phyloP scores from a whole-genome alignment of 2,329 filamentous ascomycete genomes.

The Penicillium sp. region DNA sequence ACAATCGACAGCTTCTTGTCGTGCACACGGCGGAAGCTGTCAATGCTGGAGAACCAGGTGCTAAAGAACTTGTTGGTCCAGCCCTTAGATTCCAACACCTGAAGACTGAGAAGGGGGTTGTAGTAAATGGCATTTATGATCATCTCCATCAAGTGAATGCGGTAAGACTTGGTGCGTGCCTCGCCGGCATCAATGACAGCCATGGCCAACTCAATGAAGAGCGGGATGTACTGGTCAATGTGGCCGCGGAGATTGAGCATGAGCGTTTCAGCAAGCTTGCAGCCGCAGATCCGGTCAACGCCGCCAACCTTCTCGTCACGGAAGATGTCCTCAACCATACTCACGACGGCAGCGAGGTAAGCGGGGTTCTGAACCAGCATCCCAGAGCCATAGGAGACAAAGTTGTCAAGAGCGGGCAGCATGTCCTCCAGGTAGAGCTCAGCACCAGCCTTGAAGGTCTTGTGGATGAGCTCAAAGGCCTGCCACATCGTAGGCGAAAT shows the following conservation, averaged over 20 bases:
- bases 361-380: slow-evolving; percentile 75
- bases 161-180: slow-evolving; percentile 84
- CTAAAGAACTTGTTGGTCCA: slow-evolving; percentile 99
- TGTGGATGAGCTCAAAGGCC: slow-evolving; percentile 92
- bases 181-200: slow-evolving; percentile 66
- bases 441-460: slow-evolving; percentile 93
- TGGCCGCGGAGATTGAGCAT: slow-evolving; percentile 90
- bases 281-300: slow-evolving; percentile 92
- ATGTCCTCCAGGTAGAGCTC: slow-evolving; percentile 98
- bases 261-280: slow-evolving; percentile 93
- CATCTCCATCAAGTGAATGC: slow-evolving; percentile 97
- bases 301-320: slow-evolving; percentile 85
- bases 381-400: slow-evolving; percentile 83
- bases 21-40: slow-evolving; percentile 86
- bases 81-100: slow-evolving; percentile 79
- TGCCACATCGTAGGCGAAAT: slow-evolving; percentile 98
- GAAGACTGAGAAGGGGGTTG: slow-evolving; percentile 78
- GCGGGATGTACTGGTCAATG: slow-evolving; percentile 80
- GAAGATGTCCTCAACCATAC: slow-evolving; percentile 96
- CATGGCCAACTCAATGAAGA: slow-evolving; percentile 90
- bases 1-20: slow-evolving; percentile 98
- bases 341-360: slow-evolving; percentile 81
- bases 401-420: slow-evolving; percentile 96
- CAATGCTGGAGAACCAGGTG: slow-evolving; percentile 94
- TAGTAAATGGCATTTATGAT: slow-evolving; percentile 98